A percentile compares a stretch with the other conserved stretches of the same genome.
phyloP scores from a whole-genome alignment of 148 eudicot species.

The Rhododendron henanense region DNA sequence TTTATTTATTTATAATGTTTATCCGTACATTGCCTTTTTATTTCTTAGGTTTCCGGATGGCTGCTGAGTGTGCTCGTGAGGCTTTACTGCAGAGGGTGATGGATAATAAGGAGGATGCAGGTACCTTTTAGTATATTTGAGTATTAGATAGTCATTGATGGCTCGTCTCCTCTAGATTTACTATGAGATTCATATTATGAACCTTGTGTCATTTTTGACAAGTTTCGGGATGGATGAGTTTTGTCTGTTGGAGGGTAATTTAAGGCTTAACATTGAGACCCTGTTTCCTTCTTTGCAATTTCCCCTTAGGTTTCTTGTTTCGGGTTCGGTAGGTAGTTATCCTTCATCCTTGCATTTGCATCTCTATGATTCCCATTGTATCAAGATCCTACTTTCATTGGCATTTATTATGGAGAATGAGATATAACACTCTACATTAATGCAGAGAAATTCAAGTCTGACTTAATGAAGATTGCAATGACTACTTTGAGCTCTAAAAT shows the following conservation, averaged over 20 bases:
- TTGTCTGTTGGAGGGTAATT: neutral
- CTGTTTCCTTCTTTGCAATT: neutral
- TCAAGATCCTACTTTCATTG: conserved; percentile 5
- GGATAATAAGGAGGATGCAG: conserved; percentile 83
- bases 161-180: neutral
- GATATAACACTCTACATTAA: conserved; percentile 4
- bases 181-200: neutral
- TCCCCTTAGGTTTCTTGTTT: neutral
- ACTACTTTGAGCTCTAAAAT: conserved; percentile 98
- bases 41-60: conserved; percentile 83
- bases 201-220: neutral
- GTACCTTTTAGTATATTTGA: conserved; percentile 25
- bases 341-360: neutral
- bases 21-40: neutral
- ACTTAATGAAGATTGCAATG: conserved; percentile 95
- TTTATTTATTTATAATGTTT: neutral
- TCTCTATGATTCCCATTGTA: neutral
- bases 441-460: conserved; percentile 89
- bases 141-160: neutral
- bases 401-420: neutral
- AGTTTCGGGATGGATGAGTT: neutral
- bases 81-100: conserved; percentile 77
- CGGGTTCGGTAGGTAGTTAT: neutral
- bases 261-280: neutral
- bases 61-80: conserved; percentile 83